Percentiles rank a stretch among this genome's conserved stretches.
Conservation (phyloP, 768 basidiomycete genomes). For the Brasilioporus rufonigricans region DNA sequence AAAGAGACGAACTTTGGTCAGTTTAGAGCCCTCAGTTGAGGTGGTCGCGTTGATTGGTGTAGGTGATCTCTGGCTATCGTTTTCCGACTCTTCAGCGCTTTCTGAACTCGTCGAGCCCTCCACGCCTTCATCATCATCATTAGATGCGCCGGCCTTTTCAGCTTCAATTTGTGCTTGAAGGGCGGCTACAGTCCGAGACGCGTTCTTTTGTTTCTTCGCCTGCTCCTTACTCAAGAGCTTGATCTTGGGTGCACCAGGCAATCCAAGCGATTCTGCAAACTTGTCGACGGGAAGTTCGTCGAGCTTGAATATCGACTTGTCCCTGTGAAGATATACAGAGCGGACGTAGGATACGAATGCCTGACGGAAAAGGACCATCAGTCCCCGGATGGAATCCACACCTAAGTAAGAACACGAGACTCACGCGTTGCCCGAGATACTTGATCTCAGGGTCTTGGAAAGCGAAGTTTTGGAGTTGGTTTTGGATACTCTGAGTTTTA, state of each 20-base stretch:
- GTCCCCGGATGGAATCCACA: background rate
- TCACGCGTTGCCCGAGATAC: slow-evolving; percentile 88
- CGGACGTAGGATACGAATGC: slow-evolving; percentile 96
- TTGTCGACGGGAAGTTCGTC: slow-evolving; percentile 76
- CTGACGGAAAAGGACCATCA: slow-evolving; percentile 38
- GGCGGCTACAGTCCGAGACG: slow-evolving; percentile 44
- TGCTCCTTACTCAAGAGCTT: slow-evolving; percentile 73
- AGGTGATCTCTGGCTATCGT: slow-evolving; percentile 7
- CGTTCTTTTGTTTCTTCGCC: slow-evolving; percentile 77
- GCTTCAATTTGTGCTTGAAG: slow-evolving; percentile 32
- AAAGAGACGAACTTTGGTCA: slow-evolving; percentile 39
- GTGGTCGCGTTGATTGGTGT: background rate
- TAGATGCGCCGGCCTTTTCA: slow-evolving; percentile 13
- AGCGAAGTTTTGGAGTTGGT: slow-evolving; percentile 86
- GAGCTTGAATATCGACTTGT: slow-evolving; percentile 90
- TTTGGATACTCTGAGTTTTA: slow-evolving; percentile 81
- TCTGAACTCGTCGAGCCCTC: slow-evolving; percentile 20
- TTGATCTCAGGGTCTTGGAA: slow-evolving; percentile 98
- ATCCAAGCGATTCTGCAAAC: slow-evolving; percentile 86
- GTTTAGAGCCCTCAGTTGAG: slow-evolving; percentile 22
- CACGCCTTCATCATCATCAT: slow-evolving; percentile 17
- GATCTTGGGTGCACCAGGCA: slow-evolving; percentile 95
- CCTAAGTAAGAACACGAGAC: slow-evolving; percentile 24
- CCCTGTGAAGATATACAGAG: slow-evolving; percentile 88
- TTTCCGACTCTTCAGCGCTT: slow-evolving; percentile 26